Conservation (phyloP, 768 basidiomycete genomes). For the Steccherinum ochraceum region DNA sequence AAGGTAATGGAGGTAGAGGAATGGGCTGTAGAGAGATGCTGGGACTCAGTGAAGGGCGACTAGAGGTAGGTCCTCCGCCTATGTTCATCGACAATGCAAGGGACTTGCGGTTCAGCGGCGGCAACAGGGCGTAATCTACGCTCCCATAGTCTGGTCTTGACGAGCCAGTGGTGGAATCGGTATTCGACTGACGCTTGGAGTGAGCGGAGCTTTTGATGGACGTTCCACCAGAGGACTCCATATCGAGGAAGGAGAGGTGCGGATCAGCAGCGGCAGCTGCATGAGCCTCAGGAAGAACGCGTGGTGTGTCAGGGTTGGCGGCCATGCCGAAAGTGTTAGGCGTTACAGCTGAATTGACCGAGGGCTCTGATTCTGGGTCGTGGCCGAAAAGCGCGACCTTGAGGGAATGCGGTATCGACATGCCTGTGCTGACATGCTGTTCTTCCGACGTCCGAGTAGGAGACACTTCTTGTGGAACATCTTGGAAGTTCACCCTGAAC, state of each 20-base stretch:
- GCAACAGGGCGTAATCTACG: slow-evolving; percentile 11
- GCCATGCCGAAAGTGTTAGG: background rate
- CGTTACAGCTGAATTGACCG: background rate
- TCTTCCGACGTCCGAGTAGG: background rate
- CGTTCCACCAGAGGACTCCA: slow-evolving; percentile 19
- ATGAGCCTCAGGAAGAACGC: background rate
- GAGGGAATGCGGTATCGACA: slow-evolving; percentile 19
- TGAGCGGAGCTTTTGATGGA: slow-evolving; percentile 14
- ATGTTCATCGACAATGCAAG: slow-evolving; percentile 23
- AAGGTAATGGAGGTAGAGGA: slow-evolving; percentile 11
- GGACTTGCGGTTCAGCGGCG: slow-evolving; percentile 17
- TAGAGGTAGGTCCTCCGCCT: slow-evolving; percentile 17
- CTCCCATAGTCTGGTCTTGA: slow-evolving; percentile 11
- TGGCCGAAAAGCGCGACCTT: slow-evolving; percentile 14
- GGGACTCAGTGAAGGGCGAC: slow-evolving; percentile 18
- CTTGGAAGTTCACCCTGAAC: slow-evolving; percentile 22
- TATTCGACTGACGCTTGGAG: slow-evolving; percentile 14
- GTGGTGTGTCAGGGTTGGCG: background rate
- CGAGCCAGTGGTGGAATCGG: slow-evolving; percentile 14
- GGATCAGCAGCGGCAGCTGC: slow-evolving; percentile 1
- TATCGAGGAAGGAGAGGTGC: slow-evolving; percentile 22
- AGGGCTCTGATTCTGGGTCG: background rate
- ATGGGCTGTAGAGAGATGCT: slow-evolving; percentile 20
- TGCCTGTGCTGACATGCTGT: slow-evolving; percentile 13
- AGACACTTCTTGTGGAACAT: slow-evolving; percentile 11